Conservation (phyloP, 2,329 filamentous ascomycete genomes). For the Fusarium circinatum region DNA sequence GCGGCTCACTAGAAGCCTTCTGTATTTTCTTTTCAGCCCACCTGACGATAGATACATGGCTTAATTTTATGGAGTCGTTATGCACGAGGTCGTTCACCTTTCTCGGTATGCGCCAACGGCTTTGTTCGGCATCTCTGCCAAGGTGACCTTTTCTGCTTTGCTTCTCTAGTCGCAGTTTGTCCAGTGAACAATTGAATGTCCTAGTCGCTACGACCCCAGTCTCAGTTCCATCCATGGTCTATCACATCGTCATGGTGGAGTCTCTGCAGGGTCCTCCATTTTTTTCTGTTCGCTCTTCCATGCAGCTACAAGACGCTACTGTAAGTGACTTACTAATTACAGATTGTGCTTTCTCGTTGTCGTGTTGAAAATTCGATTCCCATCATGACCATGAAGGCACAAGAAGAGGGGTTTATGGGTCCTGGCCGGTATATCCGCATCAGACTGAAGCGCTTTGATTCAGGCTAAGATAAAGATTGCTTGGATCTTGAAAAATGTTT, state of each 20-base stretch:
- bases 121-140: neutral
- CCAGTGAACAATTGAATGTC: slow-evolving; percentile 2
- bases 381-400: slow-evolving; percentile 7
- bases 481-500: neutral
- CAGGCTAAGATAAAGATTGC: neutral
- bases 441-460: neutral
- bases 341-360: slow-evolving; percentile 23
- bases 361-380: slow-evolving; percentile 15
- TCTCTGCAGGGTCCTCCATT: slow-evolving; percentile 36
- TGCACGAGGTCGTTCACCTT: neutral
- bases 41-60: slow-evolving; percentile 18
- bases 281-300: slow-evolving; percentile 19
- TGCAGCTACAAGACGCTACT: slow-evolving; percentile 25
- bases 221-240: slow-evolving; percentile 1
- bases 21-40: slow-evolving; percentile 15
- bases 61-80: slow-evolving; percentile 2
- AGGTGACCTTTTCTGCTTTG: neutral
- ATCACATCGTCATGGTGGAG: slow-evolving; percentile 38
- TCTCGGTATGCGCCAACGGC: neutral
- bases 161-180: neutral
- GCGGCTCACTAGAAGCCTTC: slow-evolving; percentile 14
- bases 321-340: slow-evolving; percentile 23
- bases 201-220: neutral
- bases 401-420: slow-evolving; percentile 14
- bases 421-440: slow-evolving; percentile 5